phyloP scores from a whole-genome alignment of 306 rosid species.

The Quercus agrifolia region DNA sequence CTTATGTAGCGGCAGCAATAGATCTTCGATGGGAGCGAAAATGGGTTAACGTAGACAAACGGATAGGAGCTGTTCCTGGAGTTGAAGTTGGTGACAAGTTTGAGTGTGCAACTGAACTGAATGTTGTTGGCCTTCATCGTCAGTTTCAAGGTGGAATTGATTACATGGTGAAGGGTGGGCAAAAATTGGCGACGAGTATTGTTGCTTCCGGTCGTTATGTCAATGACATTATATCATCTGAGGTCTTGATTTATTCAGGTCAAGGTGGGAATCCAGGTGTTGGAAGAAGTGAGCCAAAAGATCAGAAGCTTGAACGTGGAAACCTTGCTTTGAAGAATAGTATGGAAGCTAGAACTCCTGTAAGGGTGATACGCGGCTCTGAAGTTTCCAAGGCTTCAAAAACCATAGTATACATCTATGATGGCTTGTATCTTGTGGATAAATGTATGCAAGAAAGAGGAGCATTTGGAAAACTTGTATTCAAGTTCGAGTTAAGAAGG shows the following conservation, averaged over 20 bases:
- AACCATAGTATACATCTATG: slow-evolving; percentile 6
- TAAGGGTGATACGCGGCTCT: slow-evolving; percentile 32
- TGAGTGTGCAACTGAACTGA: slow-evolving; percentile 28
- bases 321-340: slow-evolving; percentile 48
- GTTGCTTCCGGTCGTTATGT: slow-evolving; percentile 29
- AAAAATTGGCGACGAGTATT: slow-evolving; percentile 39
- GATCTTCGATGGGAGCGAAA: background rate
- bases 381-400: background rate
- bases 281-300: background rate
- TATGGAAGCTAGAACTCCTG: slow-evolving; percentile 23
- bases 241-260: slow-evolving; percentile 32
- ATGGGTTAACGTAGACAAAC: slow-evolving; percentile 16
- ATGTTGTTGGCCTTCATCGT: slow-evolving; percentile 42
- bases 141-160: slow-evolving; percentile 34
- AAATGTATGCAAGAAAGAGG: slow-evolving; percentile 24
- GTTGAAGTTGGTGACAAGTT: slow-evolving; percentile 44
- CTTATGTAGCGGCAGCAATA: background rate
- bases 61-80: slow-evolving; percentile 33
- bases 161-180: slow-evolving; percentile 12
- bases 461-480: slow-evolving; percentile 31
- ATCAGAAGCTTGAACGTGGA: slow-evolving; percentile 36
- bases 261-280: slow-evolving; percentile 37
- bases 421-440: slow-evolving; percentile 38
- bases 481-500: slow-evolving; percentile 27
- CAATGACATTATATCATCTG: slow-evolving; percentile 9